A percentile compares a stretch with the other conserved stretches of the same genome.
These are phyloP conservation scores for Pezicula radicicola DNA, from an alignment of 2,329 filamentous ascomycete genomes.

Conservation along the genomic window DNA sequence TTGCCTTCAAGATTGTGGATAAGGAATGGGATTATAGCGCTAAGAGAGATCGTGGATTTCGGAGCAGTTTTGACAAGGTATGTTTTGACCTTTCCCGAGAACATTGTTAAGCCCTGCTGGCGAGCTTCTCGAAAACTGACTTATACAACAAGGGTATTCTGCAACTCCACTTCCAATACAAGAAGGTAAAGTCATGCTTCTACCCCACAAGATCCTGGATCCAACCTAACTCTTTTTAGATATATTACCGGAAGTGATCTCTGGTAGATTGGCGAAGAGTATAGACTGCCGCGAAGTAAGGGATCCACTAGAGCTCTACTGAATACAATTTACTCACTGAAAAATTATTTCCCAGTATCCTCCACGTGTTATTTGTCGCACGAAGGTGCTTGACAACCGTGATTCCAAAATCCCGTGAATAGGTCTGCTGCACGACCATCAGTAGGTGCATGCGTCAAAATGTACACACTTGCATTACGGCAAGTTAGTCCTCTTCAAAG, in stretches of 20 bases:
- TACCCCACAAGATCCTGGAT: constrained; percentile 5
- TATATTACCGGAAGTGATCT: constrained; percentile 54
- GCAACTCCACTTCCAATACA: constrained; percentile 97
- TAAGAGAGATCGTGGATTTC: constrained; percentile 91
- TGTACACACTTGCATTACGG: too few relatives aligned
- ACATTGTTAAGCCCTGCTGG: constrained; percentile 6
- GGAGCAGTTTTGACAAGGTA: constrained; percentile 97
- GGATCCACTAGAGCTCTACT: constrained; percentile 14
- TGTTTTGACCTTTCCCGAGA: constrained; percentile 25
- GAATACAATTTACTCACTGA: constrained; percentile 19
- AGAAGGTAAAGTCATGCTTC: constrained; percentile 64
- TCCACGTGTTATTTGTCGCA: constrained; percentile 17
- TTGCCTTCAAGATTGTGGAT: constrained; percentile 96
- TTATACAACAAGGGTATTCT: constrained; percentile 74
- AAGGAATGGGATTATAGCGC: constrained; percentile 99
- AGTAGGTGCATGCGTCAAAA: neutral
- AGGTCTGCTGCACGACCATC: neutral
- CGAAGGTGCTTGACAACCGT: constrained; percentile 1
- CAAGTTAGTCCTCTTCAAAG: too few relatives aligned
- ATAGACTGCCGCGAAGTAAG: constrained; percentile 14
- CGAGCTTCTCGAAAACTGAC: constrained; percentile 26
- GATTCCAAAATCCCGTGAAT: neutral
- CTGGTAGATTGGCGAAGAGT: constrained; percentile 4
- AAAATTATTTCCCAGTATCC: constrained; percentile 13
- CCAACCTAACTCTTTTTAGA: constrained; percentile 30